These are phyloP conservation scores for Austroboletus eburneus DNA, from an alignment of 768 basidiomycete genomes.

Conservation along the genomic window DNA sequence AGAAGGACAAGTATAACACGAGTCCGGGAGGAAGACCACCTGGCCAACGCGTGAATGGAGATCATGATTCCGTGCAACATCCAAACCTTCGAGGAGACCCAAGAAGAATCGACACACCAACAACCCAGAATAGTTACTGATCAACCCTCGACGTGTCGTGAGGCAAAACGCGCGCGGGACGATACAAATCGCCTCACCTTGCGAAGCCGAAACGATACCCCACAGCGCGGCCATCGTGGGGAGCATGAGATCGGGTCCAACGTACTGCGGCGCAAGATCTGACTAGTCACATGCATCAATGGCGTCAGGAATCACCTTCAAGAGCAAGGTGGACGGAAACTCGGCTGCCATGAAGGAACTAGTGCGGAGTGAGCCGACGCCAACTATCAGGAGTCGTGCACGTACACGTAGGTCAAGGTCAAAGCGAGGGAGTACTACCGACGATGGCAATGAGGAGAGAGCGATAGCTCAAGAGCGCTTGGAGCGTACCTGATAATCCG, in stretches of 20 bases:
- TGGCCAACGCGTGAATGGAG: constrained; percentile 18
- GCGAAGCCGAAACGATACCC: constrained; percentile 58
- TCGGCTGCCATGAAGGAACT: constrained; percentile 53
- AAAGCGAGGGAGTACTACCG: constrained; percentile 32
- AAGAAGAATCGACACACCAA: constrained; percentile 45
- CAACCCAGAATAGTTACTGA: constrained; percentile 49
- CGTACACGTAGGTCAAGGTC: constrained; percentile 29
- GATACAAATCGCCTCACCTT: too few relatives aligned
- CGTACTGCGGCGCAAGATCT: constrained; percentile 16
- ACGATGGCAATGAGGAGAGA: neutral
- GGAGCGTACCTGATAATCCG: constrained; percentile 25
- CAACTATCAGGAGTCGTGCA: neutral
- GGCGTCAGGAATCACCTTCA: constrained; percentile 36
- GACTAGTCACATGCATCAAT: neutral
- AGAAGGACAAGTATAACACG: constrained; percentile 53
- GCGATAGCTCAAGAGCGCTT: neutral
- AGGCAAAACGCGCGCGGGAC: neutral
- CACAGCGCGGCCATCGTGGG: constrained; percentile 60
- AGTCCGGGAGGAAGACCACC: constrained; percentile 58
- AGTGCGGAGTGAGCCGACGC: neutral
- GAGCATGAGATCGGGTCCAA: constrained; percentile 54
- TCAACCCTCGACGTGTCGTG: constrained; percentile 34
- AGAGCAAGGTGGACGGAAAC: constrained; percentile 55
- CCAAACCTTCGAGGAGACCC: constrained; percentile 57
- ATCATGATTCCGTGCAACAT: neutral